Percentiles rank a stretch among this genome's conserved stretches.
These are phyloP conservation scores for Mortierella sp. DNA, from an alignment of 371 early-diverging fungal species.

Conservation along the genomic window DNA sequence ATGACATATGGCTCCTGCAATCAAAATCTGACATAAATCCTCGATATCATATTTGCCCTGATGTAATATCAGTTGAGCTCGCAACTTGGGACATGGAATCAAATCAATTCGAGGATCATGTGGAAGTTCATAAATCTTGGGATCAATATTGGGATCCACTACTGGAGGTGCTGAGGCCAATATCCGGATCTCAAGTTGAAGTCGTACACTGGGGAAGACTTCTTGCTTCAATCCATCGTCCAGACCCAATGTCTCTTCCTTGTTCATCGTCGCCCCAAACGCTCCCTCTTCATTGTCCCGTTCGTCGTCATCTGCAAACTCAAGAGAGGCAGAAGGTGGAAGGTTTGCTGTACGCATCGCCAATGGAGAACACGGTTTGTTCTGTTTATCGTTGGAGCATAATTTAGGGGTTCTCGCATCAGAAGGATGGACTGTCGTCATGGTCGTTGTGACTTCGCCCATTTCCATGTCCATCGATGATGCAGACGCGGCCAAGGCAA, in stretches of 20 bases:
- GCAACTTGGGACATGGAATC: conserved; percentile 65
- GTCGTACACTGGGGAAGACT: conserved; percentile 26
- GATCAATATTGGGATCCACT: conserved; percentile 42
- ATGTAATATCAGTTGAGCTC: conserved; percentile 70
- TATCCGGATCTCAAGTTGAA: conserved; percentile 41
- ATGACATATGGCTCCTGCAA: conserved; percentile 61
- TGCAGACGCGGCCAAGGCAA: conserved; percentile 13
- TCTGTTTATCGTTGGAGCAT: no score
- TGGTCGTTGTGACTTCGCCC: no score
- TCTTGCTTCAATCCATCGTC: conserved; percentile 23
- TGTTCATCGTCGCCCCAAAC: no score
- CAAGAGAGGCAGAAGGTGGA: no score
- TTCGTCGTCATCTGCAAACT: no score
- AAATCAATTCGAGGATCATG: conserved; percentile 71
- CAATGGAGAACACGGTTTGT: no score
- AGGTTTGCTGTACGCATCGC: no score
- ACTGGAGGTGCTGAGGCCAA: conserved; percentile 50
- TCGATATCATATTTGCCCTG: conserved; percentile 66
- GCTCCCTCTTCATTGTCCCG: no score
- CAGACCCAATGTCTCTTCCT: no score
- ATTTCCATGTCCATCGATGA: conserved; percentile 12
- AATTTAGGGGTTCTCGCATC: no score
- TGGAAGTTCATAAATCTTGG: conserved; percentile 58
- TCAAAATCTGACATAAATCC: conserved; percentile 61
- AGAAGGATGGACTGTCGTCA: no score